Conservation (phyloP, 192 early-diverging fungal species). For the Gonapodya sp. region DNA sequence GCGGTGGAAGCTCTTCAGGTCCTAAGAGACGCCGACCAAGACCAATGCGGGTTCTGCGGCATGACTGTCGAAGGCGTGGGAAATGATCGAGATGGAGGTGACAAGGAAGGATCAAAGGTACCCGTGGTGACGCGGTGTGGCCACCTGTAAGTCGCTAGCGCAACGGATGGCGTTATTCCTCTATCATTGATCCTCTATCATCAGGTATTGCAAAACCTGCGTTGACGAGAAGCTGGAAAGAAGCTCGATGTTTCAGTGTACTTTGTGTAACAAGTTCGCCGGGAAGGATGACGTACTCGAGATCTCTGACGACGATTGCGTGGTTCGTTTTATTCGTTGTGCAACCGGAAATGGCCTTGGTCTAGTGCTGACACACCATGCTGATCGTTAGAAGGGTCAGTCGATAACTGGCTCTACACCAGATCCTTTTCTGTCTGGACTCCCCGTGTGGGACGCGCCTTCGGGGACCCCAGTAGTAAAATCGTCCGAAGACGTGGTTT, state of each 20-base stretch:
- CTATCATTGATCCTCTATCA: background rate
- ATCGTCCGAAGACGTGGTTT: background rate
- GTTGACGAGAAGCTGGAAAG: background rate
- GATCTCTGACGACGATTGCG: background rate
- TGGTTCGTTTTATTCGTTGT: background rate
- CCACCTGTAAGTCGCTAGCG: background rate
- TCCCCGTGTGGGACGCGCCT: too few species aligned
- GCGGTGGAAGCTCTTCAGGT: background rate
- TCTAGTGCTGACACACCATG: too few species aligned
- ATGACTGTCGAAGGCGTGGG: background rate
- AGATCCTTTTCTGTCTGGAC: too few species aligned
- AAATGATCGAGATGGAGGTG: background rate
- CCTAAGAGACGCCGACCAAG: background rate
- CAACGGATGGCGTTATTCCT: background rate
- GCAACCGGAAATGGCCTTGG: background rate
- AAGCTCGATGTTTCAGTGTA: background rate
- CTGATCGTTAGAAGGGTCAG: too few species aligned
- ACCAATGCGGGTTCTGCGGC: slow-evolving; percentile 1
- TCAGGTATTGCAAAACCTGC: background rate
- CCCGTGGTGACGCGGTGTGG: slow-evolving; percentile 9
- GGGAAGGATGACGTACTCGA: slow-evolving; percentile 3
- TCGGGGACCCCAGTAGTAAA: too few species aligned
- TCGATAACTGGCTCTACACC: too few species aligned
- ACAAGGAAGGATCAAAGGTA: background rate
- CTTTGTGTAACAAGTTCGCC: background rate